Evolutionary conservation across 1,284 basidiomycete genomes (phyloP).

Genomic region (Sanguinoderma infundibulare): DNA sequence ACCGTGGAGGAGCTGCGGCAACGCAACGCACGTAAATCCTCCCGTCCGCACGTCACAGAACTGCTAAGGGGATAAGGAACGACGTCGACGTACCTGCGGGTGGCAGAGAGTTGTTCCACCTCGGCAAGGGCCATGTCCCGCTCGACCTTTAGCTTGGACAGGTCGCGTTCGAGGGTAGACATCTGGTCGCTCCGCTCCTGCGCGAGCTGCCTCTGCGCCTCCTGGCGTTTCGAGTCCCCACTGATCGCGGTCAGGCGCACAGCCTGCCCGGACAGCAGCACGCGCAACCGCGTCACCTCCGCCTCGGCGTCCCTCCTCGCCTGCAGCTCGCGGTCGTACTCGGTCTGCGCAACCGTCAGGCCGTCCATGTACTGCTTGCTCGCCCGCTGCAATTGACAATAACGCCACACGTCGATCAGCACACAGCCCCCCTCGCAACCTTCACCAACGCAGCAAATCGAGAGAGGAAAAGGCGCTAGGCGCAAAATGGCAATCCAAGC

Average conservation of each 20-base stretch:
- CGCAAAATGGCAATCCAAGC: too few species aligned
- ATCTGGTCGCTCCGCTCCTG: conserved; percentile 82
- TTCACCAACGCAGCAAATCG: background rate
- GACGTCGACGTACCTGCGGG: conserved; percentile 61
- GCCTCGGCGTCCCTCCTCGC: conserved; percentile 89
- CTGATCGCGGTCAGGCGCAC: conserved; percentile 84
- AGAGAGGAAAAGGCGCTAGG: too few species aligned
- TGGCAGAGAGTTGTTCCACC: conserved; percentile 85
- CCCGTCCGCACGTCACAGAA: background rate
- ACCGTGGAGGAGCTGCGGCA: conserved; percentile 18
- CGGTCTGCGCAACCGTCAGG: conserved; percentile 88
- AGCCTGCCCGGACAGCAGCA: conserved; percentile 89
- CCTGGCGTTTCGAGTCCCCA: conserved; percentile 77
- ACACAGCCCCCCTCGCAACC: background rate
- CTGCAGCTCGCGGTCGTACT: conserved; percentile 91
- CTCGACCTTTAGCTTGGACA: conserved; percentile 88
- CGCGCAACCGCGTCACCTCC: conserved; percentile 85
- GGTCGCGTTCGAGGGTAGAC: conserved; percentile 80
- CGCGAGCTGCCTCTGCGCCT: conserved; percentile 79
- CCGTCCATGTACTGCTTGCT: conserved; percentile 94
- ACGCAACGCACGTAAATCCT: background rate
- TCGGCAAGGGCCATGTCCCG: conserved; percentile 92
- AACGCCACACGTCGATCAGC: conserved; percentile 5
- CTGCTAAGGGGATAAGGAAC: background rate
- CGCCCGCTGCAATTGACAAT: conserved; percentile 59